Conservation (phyloP, 306 rosid genomes). For the Ormosia emarginata region DNA sequence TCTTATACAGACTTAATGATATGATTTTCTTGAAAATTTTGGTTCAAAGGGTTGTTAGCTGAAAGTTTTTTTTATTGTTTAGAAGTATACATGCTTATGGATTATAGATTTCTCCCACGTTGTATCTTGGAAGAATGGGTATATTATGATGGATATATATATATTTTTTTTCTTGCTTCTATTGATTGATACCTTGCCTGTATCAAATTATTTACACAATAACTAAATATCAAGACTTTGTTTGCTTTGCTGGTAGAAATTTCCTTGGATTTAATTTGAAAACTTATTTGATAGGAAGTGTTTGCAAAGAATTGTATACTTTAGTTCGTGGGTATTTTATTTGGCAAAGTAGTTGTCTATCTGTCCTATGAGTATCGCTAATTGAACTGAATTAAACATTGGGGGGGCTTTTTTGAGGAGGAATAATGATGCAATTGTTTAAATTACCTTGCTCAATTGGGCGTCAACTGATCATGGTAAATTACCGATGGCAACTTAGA, state of each 20-base stretch:
- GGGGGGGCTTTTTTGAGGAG: not conserved
- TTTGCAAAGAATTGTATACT: not conserved
- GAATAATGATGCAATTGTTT: not conserved
- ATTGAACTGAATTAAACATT: not conserved
- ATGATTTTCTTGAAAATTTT: constrained; percentile 27
- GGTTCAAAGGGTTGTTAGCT: constrained; percentile 14
- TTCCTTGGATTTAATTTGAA: not conserved
- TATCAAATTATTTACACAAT: not conserved
- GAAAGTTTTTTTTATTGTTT: not conserved
- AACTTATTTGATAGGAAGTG: not conserved
- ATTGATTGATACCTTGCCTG: not conserved
- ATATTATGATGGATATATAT: constrained; percentile 10
- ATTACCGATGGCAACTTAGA: not conserved
- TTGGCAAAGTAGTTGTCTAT: not conserved
- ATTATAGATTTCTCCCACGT: constrained; percentile 22
- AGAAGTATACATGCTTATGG: constrained; percentile 26
- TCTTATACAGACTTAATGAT: constrained; percentile 27
- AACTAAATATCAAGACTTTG: not conserved
- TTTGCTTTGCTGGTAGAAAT: constrained; percentile 5
- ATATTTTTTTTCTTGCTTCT: not conserved
- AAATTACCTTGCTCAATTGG: not conserved
- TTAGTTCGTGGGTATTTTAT: not conserved
- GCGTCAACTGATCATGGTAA: not conserved
- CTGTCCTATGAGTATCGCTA: not conserved
- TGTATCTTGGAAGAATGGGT: constrained; percentile 27